Conservation (phyloP, 2,329 filamentous ascomycete genomes). For the Lachnellula cervina region DNA sequence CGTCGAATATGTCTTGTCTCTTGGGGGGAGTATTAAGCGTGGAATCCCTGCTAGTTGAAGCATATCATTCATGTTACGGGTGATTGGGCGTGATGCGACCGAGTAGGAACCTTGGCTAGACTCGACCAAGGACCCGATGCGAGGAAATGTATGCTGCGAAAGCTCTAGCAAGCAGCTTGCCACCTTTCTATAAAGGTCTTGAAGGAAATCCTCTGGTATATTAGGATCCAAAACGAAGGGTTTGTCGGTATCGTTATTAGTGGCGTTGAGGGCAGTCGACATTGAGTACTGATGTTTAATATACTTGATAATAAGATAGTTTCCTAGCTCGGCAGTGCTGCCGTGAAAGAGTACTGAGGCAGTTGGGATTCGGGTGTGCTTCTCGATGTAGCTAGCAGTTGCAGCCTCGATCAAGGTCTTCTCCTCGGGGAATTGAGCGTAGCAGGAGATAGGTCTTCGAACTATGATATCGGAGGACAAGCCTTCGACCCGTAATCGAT, state of each 20-base stretch:
- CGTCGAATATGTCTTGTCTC: conserved; percentile 2
- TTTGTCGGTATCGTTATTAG: conserved; percentile 27
- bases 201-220: conserved; percentile 1
- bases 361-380: conserved; percentile 10
- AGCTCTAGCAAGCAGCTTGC: background rate
- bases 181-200: background rate
- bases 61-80: background rate
- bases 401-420: conserved; percentile 10
- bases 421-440: conserved; percentile 8
- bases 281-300: conserved; percentile 30
- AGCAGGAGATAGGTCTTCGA: conserved; percentile 5
- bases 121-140: background rate
- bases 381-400: conserved; percentile 4
- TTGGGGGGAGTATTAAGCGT: background rate
- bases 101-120: conserved; percentile 32
- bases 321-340: conserved; percentile 5
- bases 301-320: conserved; percentile 9
- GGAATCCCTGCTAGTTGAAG: conserved; percentile 2
- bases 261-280: conserved; percentile 30
- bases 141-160: background rate
- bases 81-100: conserved; percentile 32
- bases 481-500: conserved; percentile 17
- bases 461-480: conserved; percentile 1
- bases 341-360: conserved; percentile 7
- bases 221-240: conserved; percentile 27